Percentiles rank a stretch among this genome's conserved stretches.
These are phyloP conservation scores for Tephrocybe rancida DNA, from an alignment of 768 basidiomycete genomes.

Conservation along the genomic window DNA sequence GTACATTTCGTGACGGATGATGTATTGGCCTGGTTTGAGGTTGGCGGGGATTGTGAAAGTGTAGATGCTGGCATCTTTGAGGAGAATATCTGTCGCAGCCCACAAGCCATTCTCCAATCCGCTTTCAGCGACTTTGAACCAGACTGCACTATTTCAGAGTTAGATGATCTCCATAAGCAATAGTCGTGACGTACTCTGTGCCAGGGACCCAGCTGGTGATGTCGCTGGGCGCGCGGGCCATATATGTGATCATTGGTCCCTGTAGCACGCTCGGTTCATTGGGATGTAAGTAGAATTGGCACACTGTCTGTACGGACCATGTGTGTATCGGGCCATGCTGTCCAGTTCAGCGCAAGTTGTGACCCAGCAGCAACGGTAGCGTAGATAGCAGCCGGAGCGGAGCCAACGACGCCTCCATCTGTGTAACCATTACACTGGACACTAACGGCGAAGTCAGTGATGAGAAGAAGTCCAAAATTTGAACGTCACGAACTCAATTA, in stretches of 20 bases:
- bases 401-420: constrained; percentile 24
- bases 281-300: constrained; percentile 15
- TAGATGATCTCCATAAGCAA: neutral
- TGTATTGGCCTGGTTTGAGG: constrained; percentile 48
- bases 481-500: neutral
- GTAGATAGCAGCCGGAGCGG: constrained; percentile 38
- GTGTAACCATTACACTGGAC: constrained; percentile 33
- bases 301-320: constrained; percentile 41
- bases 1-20: constrained; percentile 50
- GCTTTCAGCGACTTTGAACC: constrained; percentile 52
- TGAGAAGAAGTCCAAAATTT: neutral
- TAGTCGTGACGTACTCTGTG: constrained; percentile 27
- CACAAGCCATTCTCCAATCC: constrained; percentile 50
- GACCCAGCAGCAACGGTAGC: constrained; percentile 42
- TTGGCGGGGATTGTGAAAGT: constrained; percentile 49
- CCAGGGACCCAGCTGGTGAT: constrained; percentile 46
- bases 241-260: constrained; percentile 49
- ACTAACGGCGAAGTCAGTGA: constrained; percentile 3
- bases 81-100: constrained; percentile 44
- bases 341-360: constrained; percentile 42
- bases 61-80: constrained; percentile 41
- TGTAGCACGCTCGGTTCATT: constrained; percentile 3
- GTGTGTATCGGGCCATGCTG: constrained; percentile 33
- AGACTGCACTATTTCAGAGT: constrained; percentile 36
- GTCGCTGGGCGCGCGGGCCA: constrained; percentile 46